Evolutionary conservation across 495 filamentous ascomycete genomes (phyloP).

Genomic region (Coniosporium apollinis): DNA sequence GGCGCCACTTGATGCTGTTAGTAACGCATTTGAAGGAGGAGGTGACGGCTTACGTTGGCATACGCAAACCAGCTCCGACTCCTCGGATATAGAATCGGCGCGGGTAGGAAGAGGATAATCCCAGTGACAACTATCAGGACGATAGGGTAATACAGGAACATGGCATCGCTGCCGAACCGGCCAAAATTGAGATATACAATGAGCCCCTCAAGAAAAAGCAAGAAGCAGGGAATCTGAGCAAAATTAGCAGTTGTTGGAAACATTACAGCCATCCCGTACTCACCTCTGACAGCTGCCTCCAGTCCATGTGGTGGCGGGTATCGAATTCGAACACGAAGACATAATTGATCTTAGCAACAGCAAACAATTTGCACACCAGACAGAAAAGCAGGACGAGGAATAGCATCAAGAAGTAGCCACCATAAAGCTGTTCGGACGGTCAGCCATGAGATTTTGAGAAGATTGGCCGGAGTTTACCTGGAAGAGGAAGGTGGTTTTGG

Average conservation of each 20-base stretch:
- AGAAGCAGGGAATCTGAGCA: slow-evolving; percentile 51
- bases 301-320: slow-evolving; percentile 66
- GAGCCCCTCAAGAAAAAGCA: slow-evolving; percentile 59
- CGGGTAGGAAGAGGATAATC: slow-evolving; percentile 56
- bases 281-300: slow-evolving; percentile 72
- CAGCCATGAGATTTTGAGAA: neutral
- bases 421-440: slow-evolving; percentile 46
- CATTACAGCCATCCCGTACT: neutral
- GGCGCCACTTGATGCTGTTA: slow-evolving; percentile 43
- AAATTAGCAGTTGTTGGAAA: neutral
- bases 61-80: slow-evolving; percentile 71
- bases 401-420: slow-evolving; percentile 63
- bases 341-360: slow-evolving; percentile 75
- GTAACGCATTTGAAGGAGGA: neutral
- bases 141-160: slow-evolving; percentile 83
- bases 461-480: slow-evolving; percentile 38
- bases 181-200: slow-evolving; percentile 81
- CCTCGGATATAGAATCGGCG: slow-evolving; percentile 53
- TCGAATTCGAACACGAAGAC: slow-evolving; percentile 95
- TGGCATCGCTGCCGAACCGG: slow-evolving; percentile 31
- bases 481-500: slow-evolving; percentile 56
- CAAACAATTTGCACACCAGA: slow-evolving; percentile 68
- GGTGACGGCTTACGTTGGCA: slow-evolving; percentile 46
- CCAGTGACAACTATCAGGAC: slow-evolving; percentile 52
- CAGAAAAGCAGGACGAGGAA: slow-evolving; percentile 61